These are phyloP conservation scores for Linanthus parryae DNA, from an alignment of 148 eudicot species.

Conservation along the genomic window DNA sequence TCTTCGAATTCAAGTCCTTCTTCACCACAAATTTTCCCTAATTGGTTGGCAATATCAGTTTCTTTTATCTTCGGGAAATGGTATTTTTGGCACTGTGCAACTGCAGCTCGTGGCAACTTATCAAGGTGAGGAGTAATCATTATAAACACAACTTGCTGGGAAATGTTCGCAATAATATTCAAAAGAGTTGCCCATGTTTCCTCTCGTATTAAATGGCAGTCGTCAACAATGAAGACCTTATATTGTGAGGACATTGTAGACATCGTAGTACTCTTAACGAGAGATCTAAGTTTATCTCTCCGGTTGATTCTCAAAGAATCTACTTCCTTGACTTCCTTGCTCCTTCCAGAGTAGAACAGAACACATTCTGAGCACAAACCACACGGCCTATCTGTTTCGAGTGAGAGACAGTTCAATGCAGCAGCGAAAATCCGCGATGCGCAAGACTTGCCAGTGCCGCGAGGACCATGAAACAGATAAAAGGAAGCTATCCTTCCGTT, in stretches of 20 bases:
- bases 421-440: constrained; percentile 91
- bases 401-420: constrained; percentile 78
- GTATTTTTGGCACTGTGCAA: constrained; percentile 55
- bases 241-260: constrained; percentile 73
- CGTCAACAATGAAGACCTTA: constrained; percentile 81
- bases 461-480: constrained; percentile 90
- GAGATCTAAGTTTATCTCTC: constrained; percentile 42
- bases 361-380: constrained; percentile 79
- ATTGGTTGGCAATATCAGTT: constrained; percentile 42
- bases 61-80: constrained; percentile 71
- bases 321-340: constrained; percentile 76
- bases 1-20: constrained; percentile 79
- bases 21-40: constrained; percentile 58
- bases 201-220: constrained; percentile 73
- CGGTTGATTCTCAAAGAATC: constrained; percentile 74
- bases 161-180: constrained; percentile 43
- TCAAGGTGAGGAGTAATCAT: constrained; percentile 82
- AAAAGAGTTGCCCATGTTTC: constrained; percentile 71
- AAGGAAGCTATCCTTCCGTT: constrained; percentile 54
- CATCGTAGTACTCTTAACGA: constrained; percentile 45
- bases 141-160: constrained; percentile 64
- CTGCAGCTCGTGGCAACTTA: constrained; percentile 63
- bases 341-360: constrained; percentile 72
- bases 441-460: constrained; percentile 86
- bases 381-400: constrained; percentile 57